A percentile compares a stretch with the other conserved stretches of the same genome.
Evolutionary conservation across 352 stramenopile genomes (phyloP).

Genomic region (Globisporangium iwayamae): DNA sequence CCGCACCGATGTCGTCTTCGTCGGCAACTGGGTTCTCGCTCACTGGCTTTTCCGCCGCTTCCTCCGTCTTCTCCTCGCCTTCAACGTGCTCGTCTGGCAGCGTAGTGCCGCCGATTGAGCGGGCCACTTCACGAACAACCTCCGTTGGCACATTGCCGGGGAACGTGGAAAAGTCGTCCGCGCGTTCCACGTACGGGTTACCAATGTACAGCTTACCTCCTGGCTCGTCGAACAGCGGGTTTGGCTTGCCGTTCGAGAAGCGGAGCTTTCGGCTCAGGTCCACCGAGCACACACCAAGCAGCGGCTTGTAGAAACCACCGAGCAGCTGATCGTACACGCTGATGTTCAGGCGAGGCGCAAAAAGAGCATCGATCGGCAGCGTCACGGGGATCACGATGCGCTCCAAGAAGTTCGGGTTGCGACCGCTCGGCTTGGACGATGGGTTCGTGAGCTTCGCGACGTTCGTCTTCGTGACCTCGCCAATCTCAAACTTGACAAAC

Average conservation of each 20-base stretch:
- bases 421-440: conserved; percentile 70
- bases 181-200: conserved; percentile 68
- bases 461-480: conserved; percentile 55
- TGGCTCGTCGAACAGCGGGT: conserved; percentile 46
- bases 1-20: conserved; percentile 13
- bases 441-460: conserved; percentile 67
- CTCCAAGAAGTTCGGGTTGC: conserved; percentile 89
- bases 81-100: background rate
- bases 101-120: no score
- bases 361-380: conserved; percentile 83
- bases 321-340: conserved; percentile 82
- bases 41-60: conserved; percentile 5
- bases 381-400: conserved; percentile 79
- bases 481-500: conserved; percentile 84
- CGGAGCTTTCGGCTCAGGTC: conserved; percentile 75
- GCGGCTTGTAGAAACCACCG: conserved; percentile 78
- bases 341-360: conserved; percentile 80
- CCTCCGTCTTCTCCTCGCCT: background rate
- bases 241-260: conserved; percentile 59
- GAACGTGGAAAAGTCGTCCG: conserved; percentile 56
- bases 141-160: conserved; percentile 36
- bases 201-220: conserved; percentile 27
- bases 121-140: conserved; percentile 7
- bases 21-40: background rate
- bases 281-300: conserved; percentile 73